phyloP scores from a whole-genome alignment of 2,329 filamentous ascomycete genomes.

The Clarireedia paspali region DNA sequence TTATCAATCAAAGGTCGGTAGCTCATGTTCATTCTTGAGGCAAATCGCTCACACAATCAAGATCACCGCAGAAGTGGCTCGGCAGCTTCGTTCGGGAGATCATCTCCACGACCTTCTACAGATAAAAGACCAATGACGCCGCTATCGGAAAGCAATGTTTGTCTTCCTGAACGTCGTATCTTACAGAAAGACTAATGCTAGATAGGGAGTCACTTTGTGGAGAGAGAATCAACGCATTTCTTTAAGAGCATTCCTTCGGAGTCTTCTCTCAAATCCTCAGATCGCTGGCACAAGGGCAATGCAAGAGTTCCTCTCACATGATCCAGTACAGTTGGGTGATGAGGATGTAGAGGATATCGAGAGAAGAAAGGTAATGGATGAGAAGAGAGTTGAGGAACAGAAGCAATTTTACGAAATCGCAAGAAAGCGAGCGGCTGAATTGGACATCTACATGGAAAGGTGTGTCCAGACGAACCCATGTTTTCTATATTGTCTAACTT shows the following conservation, averaged over 20 bases:
- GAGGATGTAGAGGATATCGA: conserved; percentile 79
- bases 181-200: background rate
- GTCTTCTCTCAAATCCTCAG: conserved; percentile 74
- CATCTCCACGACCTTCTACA: conserved; percentile 8
- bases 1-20: conserved; percentile 37
- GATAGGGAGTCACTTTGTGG: conserved; percentile 52
- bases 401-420: conserved; percentile 94
- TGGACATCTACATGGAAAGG: conserved; percentile 98
- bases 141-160: conserved; percentile 1
- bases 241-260: conserved; percentile 81
- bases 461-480: conserved; percentile 35
- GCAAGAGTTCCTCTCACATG: conserved; percentile 68
- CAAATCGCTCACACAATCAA: conserved; percentile 7
- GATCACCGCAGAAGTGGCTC: conserved; percentile 15
- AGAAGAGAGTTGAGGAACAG: conserved; percentile 85
- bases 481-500: conserved; percentile 10
- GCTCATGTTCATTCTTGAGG: background rate
- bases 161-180: conserved; percentile 5
- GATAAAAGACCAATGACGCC: conserved; percentile 2
- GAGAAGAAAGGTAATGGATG: conserved; percentile 73
- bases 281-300: conserved; percentile 79
- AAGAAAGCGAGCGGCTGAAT: conserved; percentile 76
- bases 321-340: conserved; percentile 68
- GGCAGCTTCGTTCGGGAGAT: conserved; percentile 8
- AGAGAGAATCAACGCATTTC: conserved; percentile 89